Base-by-base conservation (phyloP, 306 rosid species). In the Vigna angularis region DNA sequence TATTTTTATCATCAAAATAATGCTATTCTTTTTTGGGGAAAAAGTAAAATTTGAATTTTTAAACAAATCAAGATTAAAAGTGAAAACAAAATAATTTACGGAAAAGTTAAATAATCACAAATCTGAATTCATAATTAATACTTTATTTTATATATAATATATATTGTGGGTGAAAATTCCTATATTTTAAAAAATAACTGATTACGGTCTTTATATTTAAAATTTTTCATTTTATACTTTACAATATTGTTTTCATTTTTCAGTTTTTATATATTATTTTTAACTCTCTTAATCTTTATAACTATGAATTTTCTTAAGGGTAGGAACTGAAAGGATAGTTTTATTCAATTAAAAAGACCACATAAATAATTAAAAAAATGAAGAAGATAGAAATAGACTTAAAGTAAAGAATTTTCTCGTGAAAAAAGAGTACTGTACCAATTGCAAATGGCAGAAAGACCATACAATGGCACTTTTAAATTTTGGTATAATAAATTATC, bases 1-100 rank as follows among this genome's bases (percentile, higher is more conserved):
- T 26, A 2, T 5, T 59, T 28, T 59, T 59, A 6, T 32, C 18
- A 3, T 20, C 42, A 73, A 79, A 30, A 56, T 32, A 4, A 15
- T 66, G 45, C 32, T 55, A 66, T 73, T 66, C 28, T 56, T 55
- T 80, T 30, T 45, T 36, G 20, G 17, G 50, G 24, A 44, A 51
- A 16, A 42, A 2, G 0, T 42, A 28, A 42, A 42, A 42, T 52
- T 65, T 44, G 4, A 64, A 44, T 6, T 59, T 47, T 48, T 20
- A 34, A 78, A 50, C 10, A 24, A 16, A 12, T 58, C 53, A 18
- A 45, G 15, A 50, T 24, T 28, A 1, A 70, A 22, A 70, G 53
- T 32, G 4, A 70, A 57, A 56, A 47, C 24, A 57, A 57, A 45
- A 44, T n/a, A 28, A 55, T 42, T 40, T 56, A 32, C 9, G 8